Conservation (phyloP, 768 basidiomycete genomes). For the Mycena latifolia region DNA sequence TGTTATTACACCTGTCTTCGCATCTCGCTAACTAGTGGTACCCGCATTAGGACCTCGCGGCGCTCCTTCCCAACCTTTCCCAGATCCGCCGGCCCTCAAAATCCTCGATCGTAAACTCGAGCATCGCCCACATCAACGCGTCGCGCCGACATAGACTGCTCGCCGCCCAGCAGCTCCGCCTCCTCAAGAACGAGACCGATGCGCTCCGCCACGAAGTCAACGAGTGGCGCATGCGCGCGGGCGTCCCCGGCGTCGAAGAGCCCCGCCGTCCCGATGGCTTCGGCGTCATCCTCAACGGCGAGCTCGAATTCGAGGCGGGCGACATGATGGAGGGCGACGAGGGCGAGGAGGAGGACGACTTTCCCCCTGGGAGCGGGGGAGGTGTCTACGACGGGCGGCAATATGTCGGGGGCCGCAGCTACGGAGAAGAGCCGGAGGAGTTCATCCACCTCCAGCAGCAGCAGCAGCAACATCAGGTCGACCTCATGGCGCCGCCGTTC, state of each 20-base stretch:
- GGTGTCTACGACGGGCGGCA: slow-evolving; percentile 11
- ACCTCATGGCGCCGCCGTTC: slow-evolving; percentile 25
- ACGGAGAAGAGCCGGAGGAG: slow-evolving; percentile 29
- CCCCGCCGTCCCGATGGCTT: slow-evolving; percentile 81
- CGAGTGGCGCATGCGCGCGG: slow-evolving; percentile 90
- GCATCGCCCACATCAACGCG: slow-evolving; percentile 89
- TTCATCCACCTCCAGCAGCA: slow-evolving; percentile 29
- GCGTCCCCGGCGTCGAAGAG: slow-evolving; percentile 80
- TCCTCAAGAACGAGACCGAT: slow-evolving; percentile 85
- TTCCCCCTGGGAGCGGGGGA: background rate
- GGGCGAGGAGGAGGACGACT: slow-evolving; percentile 64
- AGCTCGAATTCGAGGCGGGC: slow-evolving; percentile 72
- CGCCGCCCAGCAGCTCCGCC: slow-evolving; percentile 87
- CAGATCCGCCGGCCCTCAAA: slow-evolving; percentile 96
- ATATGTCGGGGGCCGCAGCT: slow-evolving; percentile 3
- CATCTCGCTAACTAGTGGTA: background rate
- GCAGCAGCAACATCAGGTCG: slow-evolving; percentile 24
- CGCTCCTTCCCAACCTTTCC: slow-evolving; percentile 92
- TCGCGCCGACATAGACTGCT: slow-evolving; percentile 85
- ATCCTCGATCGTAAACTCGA: slow-evolving; percentile 95
- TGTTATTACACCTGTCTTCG: slow-evolving; percentile 41
- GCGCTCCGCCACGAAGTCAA: slow-evolving; percentile 92
- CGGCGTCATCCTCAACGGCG: slow-evolving; percentile 75
- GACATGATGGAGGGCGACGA: slow-evolving; percentile 61
- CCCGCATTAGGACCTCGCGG: slow-evolving; percentile 83